Evolutionary conservation across 495 filamentous ascomycete genomes (phyloP).

Genomic region (Aspergillus steynii): DNA sequence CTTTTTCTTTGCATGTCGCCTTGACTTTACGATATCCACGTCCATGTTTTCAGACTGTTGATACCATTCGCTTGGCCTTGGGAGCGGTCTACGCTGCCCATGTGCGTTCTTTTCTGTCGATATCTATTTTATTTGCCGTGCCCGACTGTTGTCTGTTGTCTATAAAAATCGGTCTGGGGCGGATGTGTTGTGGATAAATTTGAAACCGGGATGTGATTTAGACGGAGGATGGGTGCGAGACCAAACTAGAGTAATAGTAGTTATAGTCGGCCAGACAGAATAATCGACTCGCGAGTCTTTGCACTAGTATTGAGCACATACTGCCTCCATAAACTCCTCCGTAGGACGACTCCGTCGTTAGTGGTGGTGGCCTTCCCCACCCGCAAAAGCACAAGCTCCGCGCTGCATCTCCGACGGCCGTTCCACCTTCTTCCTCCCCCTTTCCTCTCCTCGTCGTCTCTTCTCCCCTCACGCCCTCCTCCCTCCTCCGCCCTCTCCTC

Average conservation of each 20-base stretch:
- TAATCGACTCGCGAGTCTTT: conserved; percentile 1
- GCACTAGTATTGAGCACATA: too few relatives aligned
- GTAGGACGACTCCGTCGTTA: too few relatives aligned
- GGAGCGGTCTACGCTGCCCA: neutral
- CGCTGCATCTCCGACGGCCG: neutral
- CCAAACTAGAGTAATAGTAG: neutral
- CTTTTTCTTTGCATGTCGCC: conserved; percentile 9
- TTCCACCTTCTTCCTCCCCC: conserved; percentile 3
- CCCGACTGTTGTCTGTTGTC: conserved; percentile 1
- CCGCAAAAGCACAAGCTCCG: neutral
- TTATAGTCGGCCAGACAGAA: neutral
- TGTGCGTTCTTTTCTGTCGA: conserved; percentile 3
- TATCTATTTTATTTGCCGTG: conserved; percentile 1
- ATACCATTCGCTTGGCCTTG: conserved; percentile 20
- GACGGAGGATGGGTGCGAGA: neutral
- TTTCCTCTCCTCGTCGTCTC: conserved; percentile 25
- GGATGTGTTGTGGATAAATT: neutral
- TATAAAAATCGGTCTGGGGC: neutral
- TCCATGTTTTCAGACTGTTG: conserved; percentile 17
- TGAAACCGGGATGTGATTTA: neutral
- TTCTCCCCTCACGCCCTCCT: conserved; percentile 15
- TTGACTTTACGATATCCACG: conserved; percentile 16
- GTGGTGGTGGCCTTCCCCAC: neutral
- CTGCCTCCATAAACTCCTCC: too few relatives aligned
- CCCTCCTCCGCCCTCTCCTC: conserved; percentile 19